These are phyloP conservation scores for Thermothielavioides terrestris DNA, from an alignment of 495 filamentous ascomycete genomes.

Conservation along the genomic window DNA sequence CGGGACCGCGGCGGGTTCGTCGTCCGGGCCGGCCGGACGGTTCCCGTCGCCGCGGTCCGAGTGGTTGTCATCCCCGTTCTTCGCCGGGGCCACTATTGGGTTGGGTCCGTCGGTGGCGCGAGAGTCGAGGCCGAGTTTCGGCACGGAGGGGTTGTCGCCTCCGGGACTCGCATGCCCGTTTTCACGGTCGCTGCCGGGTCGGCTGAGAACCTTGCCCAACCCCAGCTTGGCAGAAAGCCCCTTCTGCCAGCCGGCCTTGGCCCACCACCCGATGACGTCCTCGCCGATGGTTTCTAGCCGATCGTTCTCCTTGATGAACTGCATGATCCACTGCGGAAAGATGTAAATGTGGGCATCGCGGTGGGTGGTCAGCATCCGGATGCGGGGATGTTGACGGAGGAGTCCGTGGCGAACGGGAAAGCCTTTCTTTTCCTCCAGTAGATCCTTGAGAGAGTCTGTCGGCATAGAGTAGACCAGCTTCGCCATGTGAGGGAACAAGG, in stretches of 20 bases:
- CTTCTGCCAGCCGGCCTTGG: constrained; percentile 83
- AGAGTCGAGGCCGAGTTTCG: constrained; percentile 13
- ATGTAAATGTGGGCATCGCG: constrained; percentile 90
- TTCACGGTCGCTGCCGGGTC: constrained; percentile 17
- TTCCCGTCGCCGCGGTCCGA: constrained; percentile 18
- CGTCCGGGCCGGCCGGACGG: constrained; percentile 22
- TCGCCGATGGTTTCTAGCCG: constrained; percentile 79
- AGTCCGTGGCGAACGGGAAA: constrained; percentile 66
- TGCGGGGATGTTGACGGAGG: constrained; percentile 58
- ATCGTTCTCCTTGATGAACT: constrained; percentile 70
- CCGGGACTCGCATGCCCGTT: constrained; percentile 3
- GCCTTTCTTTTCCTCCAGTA: constrained; percentile 58
- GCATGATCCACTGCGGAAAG: constrained; percentile 82
- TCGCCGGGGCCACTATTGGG: background rate
- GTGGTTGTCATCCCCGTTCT: background rate
- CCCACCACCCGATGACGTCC: constrained; percentile 91
- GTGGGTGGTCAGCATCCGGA: constrained; percentile 68
- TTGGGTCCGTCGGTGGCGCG: constrained; percentile 23
- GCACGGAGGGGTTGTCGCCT: background rate
- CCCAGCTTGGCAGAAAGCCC: constrained; percentile 70
- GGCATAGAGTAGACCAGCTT: constrained; percentile 65
- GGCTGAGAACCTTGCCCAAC: constrained; percentile 54
- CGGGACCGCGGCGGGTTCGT: constrained; percentile 56
- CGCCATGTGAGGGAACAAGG: constrained; percentile 54
- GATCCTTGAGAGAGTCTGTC: constrained; percentile 76